Conservation (phyloP, 768 basidiomycete species). For the Cystofilobasidium ferigula region DNA sequence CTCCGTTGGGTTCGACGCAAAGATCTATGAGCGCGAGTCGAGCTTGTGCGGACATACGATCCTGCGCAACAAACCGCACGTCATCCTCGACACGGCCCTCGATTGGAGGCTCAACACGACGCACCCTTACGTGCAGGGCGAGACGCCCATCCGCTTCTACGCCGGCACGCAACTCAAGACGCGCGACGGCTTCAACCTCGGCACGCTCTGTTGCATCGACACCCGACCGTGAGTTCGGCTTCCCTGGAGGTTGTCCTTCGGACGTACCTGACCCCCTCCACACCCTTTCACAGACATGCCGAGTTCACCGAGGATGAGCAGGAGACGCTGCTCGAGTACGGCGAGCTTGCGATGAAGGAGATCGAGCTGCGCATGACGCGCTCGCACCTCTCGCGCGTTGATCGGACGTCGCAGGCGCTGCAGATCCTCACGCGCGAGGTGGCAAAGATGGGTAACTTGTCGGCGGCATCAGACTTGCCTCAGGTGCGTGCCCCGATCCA, state of each 20-base stretch:
- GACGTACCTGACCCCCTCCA: not conserved
- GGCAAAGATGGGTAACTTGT: constrained; percentile 67
- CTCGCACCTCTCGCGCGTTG: not conserved
- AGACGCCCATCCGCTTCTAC: constrained; percentile 1
- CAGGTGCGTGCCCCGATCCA: constrained; percentile 37
- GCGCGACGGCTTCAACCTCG: constrained; percentile 7
- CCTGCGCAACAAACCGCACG: not conserved
- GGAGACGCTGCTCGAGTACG: not conserved
- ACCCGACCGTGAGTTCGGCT: not conserved
- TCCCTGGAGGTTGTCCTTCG: too few species aligned
- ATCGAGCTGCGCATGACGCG: not conserved
- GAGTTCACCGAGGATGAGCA: not conserved
- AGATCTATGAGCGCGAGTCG: not conserved
- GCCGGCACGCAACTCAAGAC: constrained; percentile 18
- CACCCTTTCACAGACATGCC: not conserved
- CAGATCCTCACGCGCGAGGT: constrained; percentile 65
- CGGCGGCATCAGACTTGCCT: constrained; percentile 57
- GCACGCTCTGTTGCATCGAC: constrained; percentile 4
- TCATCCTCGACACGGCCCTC: not conserved
- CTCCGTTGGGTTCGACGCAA: not conserved
- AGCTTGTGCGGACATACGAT: not conserved
- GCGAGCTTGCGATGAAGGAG: constrained; percentile 13
- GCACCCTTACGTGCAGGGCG: constrained; percentile 1
- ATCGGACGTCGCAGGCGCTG: not conserved
- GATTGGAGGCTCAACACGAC: constrained; percentile 3